phyloP scores from a whole-genome alignment of 139 green algal genomes.

The Choricystis sp. region DNA sequence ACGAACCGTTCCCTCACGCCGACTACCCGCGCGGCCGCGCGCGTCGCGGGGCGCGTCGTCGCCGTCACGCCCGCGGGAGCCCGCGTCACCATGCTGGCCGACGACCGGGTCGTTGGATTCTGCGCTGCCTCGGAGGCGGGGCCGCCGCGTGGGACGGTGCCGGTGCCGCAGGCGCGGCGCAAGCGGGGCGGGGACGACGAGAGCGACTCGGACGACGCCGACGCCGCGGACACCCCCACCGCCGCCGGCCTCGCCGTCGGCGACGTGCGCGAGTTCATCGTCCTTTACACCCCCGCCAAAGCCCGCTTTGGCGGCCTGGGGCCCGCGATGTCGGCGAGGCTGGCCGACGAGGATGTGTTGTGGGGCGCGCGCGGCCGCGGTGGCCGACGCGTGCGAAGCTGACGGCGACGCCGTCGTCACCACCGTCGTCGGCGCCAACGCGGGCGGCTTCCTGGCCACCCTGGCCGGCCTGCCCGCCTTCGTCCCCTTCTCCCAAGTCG shows the following conservation, averaged over 20 bases:
- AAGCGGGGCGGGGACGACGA: no score
- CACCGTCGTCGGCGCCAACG: constrained; percentile 14
- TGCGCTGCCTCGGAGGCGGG: not conserved
- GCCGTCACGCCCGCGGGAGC: not conserved
- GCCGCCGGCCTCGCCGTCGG: not conserved
- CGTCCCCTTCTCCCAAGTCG: constrained; percentile 24
- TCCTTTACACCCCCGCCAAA: not conserved
- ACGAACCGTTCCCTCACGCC: not conserved
- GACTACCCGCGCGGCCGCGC: not conserved
- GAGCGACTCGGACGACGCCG: no score
- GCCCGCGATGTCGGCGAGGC: constrained; percentile 23
- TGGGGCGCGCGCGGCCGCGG: constrained; percentile 14
- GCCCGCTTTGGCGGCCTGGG: not conserved
- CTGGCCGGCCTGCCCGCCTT: constrained; percentile 21
- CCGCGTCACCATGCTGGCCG: not conserved
- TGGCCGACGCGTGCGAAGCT: constrained; percentile 5
- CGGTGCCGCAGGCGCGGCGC: not conserved
- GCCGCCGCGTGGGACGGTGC: not conserved
- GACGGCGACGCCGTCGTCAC: constrained; percentile 21
- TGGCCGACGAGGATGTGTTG: constrained; percentile 18
- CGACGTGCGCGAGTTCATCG: not conserved
- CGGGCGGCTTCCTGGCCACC: constrained; percentile 17
- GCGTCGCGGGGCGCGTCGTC: not conserved
- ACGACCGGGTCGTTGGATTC: not conserved
- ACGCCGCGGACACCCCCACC: not conserved